Evolutionary conservation across 768 basidiomycete genomes (phyloP).

Genomic region (Rhodotorula sphaerocarpa): DNA sequence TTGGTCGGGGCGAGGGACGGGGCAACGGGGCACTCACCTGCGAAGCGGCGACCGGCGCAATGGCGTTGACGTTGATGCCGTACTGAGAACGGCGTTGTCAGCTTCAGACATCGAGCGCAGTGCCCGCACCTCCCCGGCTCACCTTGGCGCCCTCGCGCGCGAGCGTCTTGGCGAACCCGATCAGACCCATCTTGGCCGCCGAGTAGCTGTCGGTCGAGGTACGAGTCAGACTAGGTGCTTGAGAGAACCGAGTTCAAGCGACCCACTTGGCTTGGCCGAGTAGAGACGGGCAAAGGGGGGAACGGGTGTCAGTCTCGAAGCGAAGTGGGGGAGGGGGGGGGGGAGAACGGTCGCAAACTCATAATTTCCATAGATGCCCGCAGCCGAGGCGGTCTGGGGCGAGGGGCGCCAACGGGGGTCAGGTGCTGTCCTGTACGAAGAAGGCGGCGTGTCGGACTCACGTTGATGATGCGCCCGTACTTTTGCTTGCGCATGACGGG

Average conservation of each 20-base stretch:
- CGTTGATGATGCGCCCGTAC: constrained; percentile 85
- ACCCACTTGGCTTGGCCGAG: constrained; percentile 52
- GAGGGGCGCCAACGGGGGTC: too few relatives aligned
- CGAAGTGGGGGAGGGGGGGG: constrained; percentile 69
- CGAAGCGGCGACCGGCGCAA: constrained; percentile 94
- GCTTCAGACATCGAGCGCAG: neutral
- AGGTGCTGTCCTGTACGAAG: too few relatives aligned
- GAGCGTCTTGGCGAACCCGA: constrained; percentile 85
- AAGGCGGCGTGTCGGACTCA: neutral
- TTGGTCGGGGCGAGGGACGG: too few relatives aligned
- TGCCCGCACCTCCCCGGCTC: neutral
- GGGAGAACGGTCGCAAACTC: neutral
- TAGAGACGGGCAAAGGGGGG: constrained; percentile 50
- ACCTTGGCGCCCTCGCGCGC: constrained; percentile 78
- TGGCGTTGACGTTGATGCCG: constrained; percentile 71
- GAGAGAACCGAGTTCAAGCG: neutral
- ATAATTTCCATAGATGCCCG: constrained; percentile 53
- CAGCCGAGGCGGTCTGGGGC: constrained; percentile 71
- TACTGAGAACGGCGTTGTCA: constrained; percentile 19
- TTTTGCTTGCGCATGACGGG: constrained; percentile 88
- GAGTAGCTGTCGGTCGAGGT: constrained; percentile 61
- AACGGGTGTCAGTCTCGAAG: too few relatives aligned
- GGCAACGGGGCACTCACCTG: constrained; percentile 38
- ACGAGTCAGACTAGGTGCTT: neutral
- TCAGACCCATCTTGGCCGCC: constrained; percentile 92